These are phyloP conservation scores for Phytophthora hibernalis DNA, from an alignment of 352 stramenopile species.

Conservation along the genomic window DNA sequence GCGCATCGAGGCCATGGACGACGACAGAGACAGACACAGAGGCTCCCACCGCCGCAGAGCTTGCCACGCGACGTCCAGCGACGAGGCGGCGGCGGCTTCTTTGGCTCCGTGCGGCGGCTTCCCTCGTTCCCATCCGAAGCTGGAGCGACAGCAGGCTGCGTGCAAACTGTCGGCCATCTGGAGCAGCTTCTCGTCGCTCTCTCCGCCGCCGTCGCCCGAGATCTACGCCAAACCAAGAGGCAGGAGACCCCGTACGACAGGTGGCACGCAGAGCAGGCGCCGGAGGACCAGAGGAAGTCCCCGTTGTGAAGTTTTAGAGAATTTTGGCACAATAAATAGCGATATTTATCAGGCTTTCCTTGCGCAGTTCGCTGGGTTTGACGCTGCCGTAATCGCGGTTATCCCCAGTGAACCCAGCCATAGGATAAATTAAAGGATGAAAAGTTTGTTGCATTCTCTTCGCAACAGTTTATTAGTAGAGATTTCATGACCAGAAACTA, in stretches of 20 bases:
- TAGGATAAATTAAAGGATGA: too few species aligned
- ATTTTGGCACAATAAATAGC: slow-evolving; percentile 24
- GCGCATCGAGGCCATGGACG: slow-evolving; percentile 41
- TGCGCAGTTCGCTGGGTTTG: too few species aligned
- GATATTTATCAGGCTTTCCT: too few species aligned
- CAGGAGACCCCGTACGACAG: slow-evolving; percentile 29
- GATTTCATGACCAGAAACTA: too few species aligned
- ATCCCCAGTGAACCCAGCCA: too few species aligned
- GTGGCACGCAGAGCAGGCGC: neutral
- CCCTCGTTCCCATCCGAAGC: slow-evolving; percentile 25
- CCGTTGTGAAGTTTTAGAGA: neutral
- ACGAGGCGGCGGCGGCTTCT: slow-evolving; percentile 4
- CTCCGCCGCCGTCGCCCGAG: slow-evolving; percentile 29
- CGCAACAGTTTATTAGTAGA: too few species aligned
- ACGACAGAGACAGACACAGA: slow-evolving; percentile 17
- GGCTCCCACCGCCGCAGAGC: slow-evolving; percentile 3
- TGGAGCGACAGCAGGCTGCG: slow-evolving; percentile 38
- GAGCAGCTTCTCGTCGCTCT: slow-evolving; percentile 27
- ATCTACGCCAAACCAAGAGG: slow-evolving; percentile 39
- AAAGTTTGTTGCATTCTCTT: too few species aligned
- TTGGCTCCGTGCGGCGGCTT: neutral
- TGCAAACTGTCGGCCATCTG: slow-evolving; percentile 36
- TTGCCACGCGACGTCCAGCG: neutral
- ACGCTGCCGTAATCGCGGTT: too few species aligned
- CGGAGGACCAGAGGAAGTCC: slow-evolving; percentile 13